phyloP scores from a whole-genome alignment of 768 basidiomycete genomes.

The Boletus rubroflammeus region DNA sequence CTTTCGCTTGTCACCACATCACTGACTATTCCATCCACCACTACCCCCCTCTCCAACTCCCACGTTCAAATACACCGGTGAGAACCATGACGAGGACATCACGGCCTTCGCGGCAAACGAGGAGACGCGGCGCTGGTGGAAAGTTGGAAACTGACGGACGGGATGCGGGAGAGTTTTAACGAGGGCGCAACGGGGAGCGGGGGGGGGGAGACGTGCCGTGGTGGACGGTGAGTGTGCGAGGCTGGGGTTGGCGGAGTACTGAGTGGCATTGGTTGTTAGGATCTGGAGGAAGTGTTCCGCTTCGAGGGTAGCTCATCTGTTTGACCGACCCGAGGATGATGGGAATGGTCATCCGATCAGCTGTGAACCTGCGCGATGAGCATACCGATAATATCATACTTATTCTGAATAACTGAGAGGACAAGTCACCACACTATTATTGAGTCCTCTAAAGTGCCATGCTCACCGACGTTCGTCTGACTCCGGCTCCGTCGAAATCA shows the following conservation, averaged over 20 bases:
- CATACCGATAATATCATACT: background rate
- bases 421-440: no score
- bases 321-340: slow-evolving; percentile 1
- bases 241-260: background rate
- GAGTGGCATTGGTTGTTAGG: slow-evolving; percentile 27
- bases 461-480: background rate
- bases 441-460: background rate
- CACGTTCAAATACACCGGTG: slow-evolving; percentile 72
- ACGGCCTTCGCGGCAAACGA: slow-evolving; percentile 55
- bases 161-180: slow-evolving; percentile 73
- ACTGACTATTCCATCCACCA: slow-evolving; percentile 76
- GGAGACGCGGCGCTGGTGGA: slow-evolving; percentile 79
- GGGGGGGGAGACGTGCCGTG: slow-evolving; percentile 62
- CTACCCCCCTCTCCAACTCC: slow-evolving; percentile 55
- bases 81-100: slow-evolving; percentile 67
- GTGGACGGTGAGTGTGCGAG: slow-evolving; percentile 50
- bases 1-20: slow-evolving; percentile 60
- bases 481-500: background rate
- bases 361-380: background rate
- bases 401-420: background rate
- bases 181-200: slow-evolving; percentile 68
- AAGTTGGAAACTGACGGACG: slow-evolving; percentile 65
- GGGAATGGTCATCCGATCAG: no score
- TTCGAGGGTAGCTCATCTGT: slow-evolving; percentile 44
- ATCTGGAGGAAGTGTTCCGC: slow-evolving; percentile 64